phyloP scores from a whole-genome alignment of 371 early-diverging fungal genomes.

The Apophysomyces ossiformis region DNA sequence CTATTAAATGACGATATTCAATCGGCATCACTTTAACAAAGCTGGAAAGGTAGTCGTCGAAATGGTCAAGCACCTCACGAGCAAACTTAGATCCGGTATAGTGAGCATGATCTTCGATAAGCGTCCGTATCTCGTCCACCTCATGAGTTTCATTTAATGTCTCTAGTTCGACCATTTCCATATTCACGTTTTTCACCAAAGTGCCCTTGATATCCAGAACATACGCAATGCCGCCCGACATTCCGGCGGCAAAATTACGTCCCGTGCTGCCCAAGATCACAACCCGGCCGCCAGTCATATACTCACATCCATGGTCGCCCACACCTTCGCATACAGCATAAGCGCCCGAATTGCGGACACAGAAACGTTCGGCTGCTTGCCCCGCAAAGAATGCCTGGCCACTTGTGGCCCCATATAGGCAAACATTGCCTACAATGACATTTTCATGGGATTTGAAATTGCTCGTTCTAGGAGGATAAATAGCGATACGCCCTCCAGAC shows the following conservation, averaged over 20 bases:
- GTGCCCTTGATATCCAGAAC: slow-evolving; percentile 67
- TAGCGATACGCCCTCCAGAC: slow-evolving; percentile 86
- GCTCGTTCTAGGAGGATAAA: slow-evolving; percentile 82
- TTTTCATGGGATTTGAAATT: slow-evolving; percentile 81
- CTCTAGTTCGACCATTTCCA: slow-evolving; percentile 90
- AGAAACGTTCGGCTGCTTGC: slow-evolving; percentile 95
- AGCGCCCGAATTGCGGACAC: slow-evolving; percentile 95
- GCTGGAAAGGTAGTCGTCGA: slow-evolving; percentile 70
- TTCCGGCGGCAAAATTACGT: slow-evolving; percentile 95
- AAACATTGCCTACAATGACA: slow-evolving; percentile 93
- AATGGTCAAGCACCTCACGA: slow-evolving; percentile 71
- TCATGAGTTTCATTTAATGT: slow-evolving; percentile 80
- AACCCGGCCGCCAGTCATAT: slow-evolving; percentile 95
- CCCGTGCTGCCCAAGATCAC: slow-evolving; percentile 86
- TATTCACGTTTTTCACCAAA: slow-evolving; percentile 77
- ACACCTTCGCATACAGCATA: slow-evolving; percentile 92
- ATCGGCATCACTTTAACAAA: slow-evolving; percentile 95
- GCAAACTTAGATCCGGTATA: slow-evolving; percentile 85
- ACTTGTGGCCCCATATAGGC: slow-evolving; percentile 92
- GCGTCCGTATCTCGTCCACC: slow-evolving; percentile 70
- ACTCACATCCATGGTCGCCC: slow-evolving; percentile 97
- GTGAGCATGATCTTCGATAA: slow-evolving; percentile 81
- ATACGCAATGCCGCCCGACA: slow-evolving; percentile 95
- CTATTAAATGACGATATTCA: slow-evolving; percentile 85
- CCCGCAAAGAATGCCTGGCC: slow-evolving; percentile 91